Conservation (phyloP, 305 asterid species). For the Solanum chacoense region DNA sequence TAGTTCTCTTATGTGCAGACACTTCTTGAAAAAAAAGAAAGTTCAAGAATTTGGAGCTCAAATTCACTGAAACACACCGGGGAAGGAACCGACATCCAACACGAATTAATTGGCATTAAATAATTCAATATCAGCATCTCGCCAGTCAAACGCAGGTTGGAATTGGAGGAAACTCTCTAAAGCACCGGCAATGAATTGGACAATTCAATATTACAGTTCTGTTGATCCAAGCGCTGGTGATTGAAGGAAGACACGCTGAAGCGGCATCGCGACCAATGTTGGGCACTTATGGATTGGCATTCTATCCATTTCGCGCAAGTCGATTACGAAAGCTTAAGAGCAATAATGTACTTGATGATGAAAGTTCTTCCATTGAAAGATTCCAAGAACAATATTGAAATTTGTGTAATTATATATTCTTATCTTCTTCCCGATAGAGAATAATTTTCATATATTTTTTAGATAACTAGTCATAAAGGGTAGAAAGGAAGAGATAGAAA, state of each 20-base stretch:
- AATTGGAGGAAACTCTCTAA: background rate
- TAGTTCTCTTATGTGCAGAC: background rate
- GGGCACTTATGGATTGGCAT: background rate
- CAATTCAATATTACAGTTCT: too few species aligned
- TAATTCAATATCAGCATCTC: background rate
- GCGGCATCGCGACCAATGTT: background rate
- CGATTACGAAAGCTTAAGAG: background rate
- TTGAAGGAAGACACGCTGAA: background rate
- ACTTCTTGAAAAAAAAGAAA: background rate
- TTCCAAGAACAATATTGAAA: background rate
- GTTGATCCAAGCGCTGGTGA: background rate
- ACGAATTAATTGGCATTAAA: background rate
- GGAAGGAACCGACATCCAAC: background rate
- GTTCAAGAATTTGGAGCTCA: background rate
- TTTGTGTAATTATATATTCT: background rate
- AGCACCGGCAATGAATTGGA: background rate
- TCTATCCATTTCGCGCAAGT: background rate
- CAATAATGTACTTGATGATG: too few species aligned
- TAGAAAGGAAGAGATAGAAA: background rate
- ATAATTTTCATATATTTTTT: background rate
- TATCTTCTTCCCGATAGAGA: background rate
- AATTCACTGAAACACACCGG: background rate
- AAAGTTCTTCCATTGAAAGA: background rate
- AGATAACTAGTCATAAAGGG: background rate
- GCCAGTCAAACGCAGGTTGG: background rate